phyloP scores from a whole-genome alignment of 768 basidiomycete genomes.

The Hortiboletus campestris region DNA sequence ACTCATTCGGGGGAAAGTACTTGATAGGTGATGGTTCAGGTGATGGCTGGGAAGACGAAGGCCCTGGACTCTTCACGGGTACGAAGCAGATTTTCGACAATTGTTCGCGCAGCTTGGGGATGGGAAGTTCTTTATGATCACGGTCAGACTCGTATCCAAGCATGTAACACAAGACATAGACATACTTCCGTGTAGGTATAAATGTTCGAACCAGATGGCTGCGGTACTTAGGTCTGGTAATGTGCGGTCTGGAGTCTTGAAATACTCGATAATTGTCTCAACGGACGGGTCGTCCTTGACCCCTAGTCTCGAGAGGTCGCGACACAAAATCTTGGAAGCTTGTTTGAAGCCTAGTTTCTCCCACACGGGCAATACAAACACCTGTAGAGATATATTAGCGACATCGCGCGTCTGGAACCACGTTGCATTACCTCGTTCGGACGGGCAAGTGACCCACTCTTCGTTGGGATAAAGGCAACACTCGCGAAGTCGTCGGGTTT shows the following conservation, averaged over 20 bases:
- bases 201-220: conserved; percentile 6
- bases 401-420: not conserved
- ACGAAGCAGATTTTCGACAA: conserved; percentile 12
- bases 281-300: conserved; percentile 7
- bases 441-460: conserved; percentile 1
- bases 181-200: conserved; percentile 8
- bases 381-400: conserved; percentile 1
- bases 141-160: not conserved
- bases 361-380: conserved; percentile 6
- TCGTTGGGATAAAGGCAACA: conserved; percentile 15
- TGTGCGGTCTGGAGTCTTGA: not conserved
- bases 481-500: conserved; percentile 5
- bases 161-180: not conserved
- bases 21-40: not conserved
- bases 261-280: not conserved
- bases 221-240: conserved; percentile 1
- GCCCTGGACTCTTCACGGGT: not conserved
- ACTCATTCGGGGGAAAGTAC: conserved; percentile 9
- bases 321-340: not conserved
- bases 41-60: not conserved
- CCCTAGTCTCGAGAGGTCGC: conserved; percentile 12
- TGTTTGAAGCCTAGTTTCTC: conserved; percentile 9
- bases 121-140: conserved; percentile 4
- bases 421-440: conserved; percentile 7
- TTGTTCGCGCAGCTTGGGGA: conserved; percentile 1